Evolutionary conservation across 2,329 filamentous ascomycete genomes (phyloP).

Genomic region (Chaetomium sp.): DNA sequence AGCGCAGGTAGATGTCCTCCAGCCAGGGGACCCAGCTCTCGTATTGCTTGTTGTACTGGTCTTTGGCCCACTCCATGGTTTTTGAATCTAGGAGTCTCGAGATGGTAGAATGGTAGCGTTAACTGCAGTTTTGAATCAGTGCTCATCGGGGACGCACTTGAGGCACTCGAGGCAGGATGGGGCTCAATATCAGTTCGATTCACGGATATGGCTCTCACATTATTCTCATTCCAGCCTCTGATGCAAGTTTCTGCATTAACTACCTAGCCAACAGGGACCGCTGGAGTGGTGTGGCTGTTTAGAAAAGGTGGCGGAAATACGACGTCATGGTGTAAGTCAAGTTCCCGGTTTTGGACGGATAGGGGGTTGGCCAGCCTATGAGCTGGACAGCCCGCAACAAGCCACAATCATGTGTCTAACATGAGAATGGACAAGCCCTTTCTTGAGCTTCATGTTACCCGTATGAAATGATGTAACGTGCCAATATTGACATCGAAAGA

Average conservation of each 20-base stretch:
- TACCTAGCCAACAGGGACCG: neutral
- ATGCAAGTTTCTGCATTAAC: neutral
- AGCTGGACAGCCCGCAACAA: neutral
- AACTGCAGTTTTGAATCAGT: neutral
- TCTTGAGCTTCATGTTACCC: neutral
- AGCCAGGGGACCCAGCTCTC: conserved; percentile 77
- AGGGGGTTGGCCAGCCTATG: conserved; percentile 14
- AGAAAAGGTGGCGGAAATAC: conserved; percentile 5
- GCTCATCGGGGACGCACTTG: neutral
- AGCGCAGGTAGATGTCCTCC: conserved; percentile 71
- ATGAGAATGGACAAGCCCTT: neutral
- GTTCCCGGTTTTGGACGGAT: conserved; percentile 20
- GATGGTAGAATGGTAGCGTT: neutral
- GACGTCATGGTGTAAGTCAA: conserved; percentile 25
- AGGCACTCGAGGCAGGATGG: neutral
- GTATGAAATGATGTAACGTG: neutral
- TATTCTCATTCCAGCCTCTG: neutral
- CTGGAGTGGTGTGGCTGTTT: conserved; percentile 9
- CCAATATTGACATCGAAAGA: neutral
- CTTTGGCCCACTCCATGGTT: conserved; percentile 56
- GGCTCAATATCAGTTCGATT: neutral
- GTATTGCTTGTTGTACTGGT: conserved; percentile 71
- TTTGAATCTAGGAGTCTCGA: conserved; percentile 11
- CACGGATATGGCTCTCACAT: neutral
- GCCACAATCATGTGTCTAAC: neutral